phyloP scores from a whole-genome alignment of 148 eudicot species.

The Fagopyrum esculentum region DNA sequence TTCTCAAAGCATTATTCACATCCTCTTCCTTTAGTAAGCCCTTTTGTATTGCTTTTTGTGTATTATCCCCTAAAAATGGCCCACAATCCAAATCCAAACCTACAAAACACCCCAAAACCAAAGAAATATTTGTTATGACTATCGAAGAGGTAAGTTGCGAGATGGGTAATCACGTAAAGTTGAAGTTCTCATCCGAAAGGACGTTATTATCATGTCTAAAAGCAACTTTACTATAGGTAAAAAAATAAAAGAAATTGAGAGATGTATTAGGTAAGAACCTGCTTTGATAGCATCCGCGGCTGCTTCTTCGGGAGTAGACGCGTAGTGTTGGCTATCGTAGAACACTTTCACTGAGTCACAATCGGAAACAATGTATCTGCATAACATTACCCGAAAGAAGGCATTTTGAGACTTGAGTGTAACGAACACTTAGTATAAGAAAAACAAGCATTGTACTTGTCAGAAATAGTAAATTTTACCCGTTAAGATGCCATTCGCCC shows the following conservation, averaged over 20 bases:
- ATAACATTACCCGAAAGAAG: background rate
- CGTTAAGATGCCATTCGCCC: conserved; percentile 67
- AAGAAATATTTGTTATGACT: too few species aligned
- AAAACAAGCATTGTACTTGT: background rate
- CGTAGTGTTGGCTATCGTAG: conserved; percentile 62
- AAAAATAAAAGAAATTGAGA: background rate
- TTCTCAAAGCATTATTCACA: conserved; percentile 45
- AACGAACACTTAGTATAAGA: background rate
- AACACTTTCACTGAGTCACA: conserved; percentile 87
- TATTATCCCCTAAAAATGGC: conserved; percentile 53
- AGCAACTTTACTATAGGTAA: too few species aligned
- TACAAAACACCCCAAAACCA: background rate
- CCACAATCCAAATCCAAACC: conserved; percentile 94
- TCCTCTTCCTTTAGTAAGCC: conserved; percentile 51
- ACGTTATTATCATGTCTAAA: too few species aligned
- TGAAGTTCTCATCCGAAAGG: too few species aligned
- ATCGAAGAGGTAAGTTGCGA: too few species aligned
- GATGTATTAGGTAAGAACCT: conserved; percentile 20
- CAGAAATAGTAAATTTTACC: conserved; percentile 25
- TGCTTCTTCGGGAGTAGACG: conserved; percentile 79
- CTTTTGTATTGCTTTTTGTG: conserved; percentile 46
- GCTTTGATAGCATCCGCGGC: conserved; percentile 87
- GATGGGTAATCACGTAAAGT: too few species aligned
- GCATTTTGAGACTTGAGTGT: background rate
- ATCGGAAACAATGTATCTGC: conserved; percentile 80